Evolutionary conservation across 2,329 filamentous ascomycete species (phyloP).

Genomic region (Cryphonectria naterciae): DNA sequence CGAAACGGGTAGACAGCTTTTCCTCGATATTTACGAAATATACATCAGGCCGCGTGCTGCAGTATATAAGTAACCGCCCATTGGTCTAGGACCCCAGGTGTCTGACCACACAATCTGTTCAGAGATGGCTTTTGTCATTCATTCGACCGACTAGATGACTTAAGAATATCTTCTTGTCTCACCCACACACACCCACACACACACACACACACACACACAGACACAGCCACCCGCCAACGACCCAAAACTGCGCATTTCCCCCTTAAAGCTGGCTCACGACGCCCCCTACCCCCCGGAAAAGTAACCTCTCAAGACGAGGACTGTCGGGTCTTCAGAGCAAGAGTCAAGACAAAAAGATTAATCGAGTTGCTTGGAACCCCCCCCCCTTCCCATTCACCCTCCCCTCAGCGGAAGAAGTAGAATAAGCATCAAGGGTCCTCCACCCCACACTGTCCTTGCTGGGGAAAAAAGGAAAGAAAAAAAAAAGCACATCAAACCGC

Average conservation of each 20-base stretch:
- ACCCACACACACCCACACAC: background rate
- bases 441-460: background rate
- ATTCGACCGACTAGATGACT: background rate
- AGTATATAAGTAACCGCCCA: background rate
- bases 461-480: background rate
- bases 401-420: background rate
- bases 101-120: background rate
- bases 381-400: background rate
- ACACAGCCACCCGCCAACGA: background rate
- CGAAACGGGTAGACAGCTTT: too few species aligned
- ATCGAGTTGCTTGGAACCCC: background rate
- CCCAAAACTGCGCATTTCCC: background rate
- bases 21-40: too few species aligned
- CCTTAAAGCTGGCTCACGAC: background rate
- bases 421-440: background rate
- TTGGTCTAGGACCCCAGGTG: too few species aligned
- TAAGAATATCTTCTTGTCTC: background rate
- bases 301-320: background rate
- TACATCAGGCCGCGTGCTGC: background rate
- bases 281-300: background rate
- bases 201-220: too few species aligned
- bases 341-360: background rate
- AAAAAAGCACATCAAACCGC: background rate
- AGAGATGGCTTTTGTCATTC: slow-evolving; percentile 1
- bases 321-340: background rate